phyloP scores from a whole-genome alignment of 2,329 filamentous ascomycete genomes.

The Colletotrichum sp. region DNA sequence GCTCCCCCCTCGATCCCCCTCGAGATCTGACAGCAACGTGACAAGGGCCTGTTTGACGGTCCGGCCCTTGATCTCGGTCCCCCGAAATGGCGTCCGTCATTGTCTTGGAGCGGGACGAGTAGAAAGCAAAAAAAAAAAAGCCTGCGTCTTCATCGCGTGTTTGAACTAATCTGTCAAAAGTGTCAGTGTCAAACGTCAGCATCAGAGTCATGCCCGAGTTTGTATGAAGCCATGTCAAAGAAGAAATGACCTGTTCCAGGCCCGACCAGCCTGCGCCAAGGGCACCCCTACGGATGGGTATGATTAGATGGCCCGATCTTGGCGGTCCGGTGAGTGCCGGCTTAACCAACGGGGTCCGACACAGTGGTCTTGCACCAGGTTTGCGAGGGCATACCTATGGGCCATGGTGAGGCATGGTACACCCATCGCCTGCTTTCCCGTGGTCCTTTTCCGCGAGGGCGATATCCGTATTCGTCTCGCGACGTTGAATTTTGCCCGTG shows the following conservation, averaged over 20 bases:
- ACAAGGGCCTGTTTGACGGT: neutral
- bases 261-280: conserved; percentile 5
- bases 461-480: neutral
- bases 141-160: neutral
- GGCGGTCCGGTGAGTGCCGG: conserved; percentile 14
- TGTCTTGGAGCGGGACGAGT: neutral
- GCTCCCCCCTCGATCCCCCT: neutral
- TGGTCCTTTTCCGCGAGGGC: neutral
- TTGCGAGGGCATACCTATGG: neutral
- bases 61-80: conserved; percentile 5
- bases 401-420: neutral
- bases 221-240: neutral
- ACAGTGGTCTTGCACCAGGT: conserved; percentile 7
- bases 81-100: neutral
- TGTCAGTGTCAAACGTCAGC: conserved; percentile 2
- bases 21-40: neutral
- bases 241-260: neutral
- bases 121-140: neutral
- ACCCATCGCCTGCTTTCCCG: neutral
- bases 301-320: conserved; percentile 11
- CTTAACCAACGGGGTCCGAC: conserved; percentile 12
- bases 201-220: neutral
- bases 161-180: neutral
- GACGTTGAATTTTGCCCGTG: neutral
- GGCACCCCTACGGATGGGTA: conserved; percentile 6